Base-by-base conservation (phyloP, 345 rosid species). In the Salix suchowensis region DNA sequence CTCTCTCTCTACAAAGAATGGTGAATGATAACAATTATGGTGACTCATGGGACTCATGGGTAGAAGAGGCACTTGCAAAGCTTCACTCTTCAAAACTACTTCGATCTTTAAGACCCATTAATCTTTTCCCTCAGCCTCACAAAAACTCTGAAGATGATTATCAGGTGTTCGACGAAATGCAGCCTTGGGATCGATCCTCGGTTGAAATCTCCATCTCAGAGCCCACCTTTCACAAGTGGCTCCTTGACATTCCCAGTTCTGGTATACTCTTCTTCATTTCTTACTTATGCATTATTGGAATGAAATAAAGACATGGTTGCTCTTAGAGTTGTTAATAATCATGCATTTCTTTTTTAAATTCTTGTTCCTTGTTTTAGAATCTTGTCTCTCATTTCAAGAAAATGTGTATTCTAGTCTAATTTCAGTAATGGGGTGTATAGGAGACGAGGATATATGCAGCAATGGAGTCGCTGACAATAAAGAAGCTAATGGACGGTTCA, bases 51-150 rank as follows among this genome's bases (percentile, higher is more conserved):
- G 88, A 89, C 72, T 12, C 48, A 40, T 88, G 93, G 91, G 94
- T 96, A 1, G 91, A 85, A 55, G 88, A 89, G 73, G 92, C 99
- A 42, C 88, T 95, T 72, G 68, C 77, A 26, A 89, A 78, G 90
- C 98, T 96, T 28, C 81, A 89, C 37, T 84, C 94, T 2, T 60
- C 86, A 60, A 88, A 93, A 68, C 79, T 91, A 65, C 87, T 95
- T 82, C 91, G 97, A 32, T 93, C 97, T 68, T 79, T 91, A 44
- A 86, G 97, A 75, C 98, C 99, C 82, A 91, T 96, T 79, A 79
- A 78, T 78, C 74, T 91, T 67, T 71, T 88, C 52, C 78, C 79
- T 11, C 67, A 72, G 8, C 79, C 28, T 6, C 62, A 55, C 44
- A 15, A 66, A 66, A 28, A 7, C 39, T 21, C 5, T 14, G 50